Evolutionary conservation across 2,329 filamentous ascomycete genomes (phyloP).

Genomic region (Ophiostoma montium): DNA sequence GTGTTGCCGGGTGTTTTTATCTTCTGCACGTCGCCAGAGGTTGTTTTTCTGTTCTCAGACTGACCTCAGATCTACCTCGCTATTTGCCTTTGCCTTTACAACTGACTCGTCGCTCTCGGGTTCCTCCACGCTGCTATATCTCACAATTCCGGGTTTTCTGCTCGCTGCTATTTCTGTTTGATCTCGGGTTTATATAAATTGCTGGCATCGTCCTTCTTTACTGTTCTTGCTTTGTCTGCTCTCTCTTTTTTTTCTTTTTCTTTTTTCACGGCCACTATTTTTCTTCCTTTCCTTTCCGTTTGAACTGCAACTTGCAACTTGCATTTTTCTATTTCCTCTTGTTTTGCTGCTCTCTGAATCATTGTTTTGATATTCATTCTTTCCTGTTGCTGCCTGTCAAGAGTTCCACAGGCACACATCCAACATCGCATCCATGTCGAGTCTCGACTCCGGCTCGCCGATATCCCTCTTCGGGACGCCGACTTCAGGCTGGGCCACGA

Average conservation of each 20-base stretch:
- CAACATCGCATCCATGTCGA: not conserved
- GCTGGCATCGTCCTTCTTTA: not conserved
- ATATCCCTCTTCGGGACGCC: not conserved
- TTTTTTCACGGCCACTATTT: not conserved
- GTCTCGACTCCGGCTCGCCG: not conserved
- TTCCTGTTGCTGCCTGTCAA: not conserved
- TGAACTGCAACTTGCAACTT: too few species aligned
- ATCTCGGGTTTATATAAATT: not conserved
- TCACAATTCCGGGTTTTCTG: not conserved
- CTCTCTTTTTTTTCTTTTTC: not conserved
- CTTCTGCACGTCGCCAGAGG: too few species aligned
- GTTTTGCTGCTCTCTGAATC: too few species aligned
- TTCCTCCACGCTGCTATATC: not conserved
- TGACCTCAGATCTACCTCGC: too few species aligned
- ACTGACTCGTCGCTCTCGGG: not conserved
- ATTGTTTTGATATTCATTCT: too few species aligned
- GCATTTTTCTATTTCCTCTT: not conserved
- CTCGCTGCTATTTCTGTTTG: not conserved
- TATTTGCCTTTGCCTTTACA: not conserved
- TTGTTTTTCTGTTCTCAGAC: too few species aligned
- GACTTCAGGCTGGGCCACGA: not conserved
- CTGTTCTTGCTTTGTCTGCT: not conserved
- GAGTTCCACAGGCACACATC: too few species aligned
- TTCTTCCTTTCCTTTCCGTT: not conserved
- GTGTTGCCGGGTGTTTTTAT: not conserved